Base-by-base conservation (phyloP, 805 yeast genomes). In the Saccharomycopsis sp. region DNA sequence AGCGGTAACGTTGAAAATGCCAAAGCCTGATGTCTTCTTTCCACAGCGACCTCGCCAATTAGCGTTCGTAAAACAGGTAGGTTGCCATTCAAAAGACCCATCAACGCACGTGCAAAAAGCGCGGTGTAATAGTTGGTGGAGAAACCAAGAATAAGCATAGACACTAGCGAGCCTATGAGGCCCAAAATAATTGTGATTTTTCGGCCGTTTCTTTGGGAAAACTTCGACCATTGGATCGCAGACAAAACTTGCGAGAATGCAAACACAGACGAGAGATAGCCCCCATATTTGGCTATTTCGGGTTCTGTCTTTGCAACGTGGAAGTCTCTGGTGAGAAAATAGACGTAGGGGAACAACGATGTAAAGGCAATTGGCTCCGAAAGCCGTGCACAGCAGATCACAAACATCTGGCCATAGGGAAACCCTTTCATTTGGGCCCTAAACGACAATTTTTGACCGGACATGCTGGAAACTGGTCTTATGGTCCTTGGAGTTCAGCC, bases 341-440 rank as follows among this genome's bases (percentile, higher is more conserved):
- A 83, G 46, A 82, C 76, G 64, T 83, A 83, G 2, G 88, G 88
- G 65, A 83, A 82, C 37, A 82, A 67, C 2, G 86, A 81, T 2
- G 87, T 80, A 71, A 82, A 83, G 1, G 86, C 80, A 20, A 83
- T 75, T 1, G 88, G 87, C 65, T 83, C 87, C 12, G 82, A 75
- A 60, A 82, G 78, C 57, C 87, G 70, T 53, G 82, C 78, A 29
- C 77, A 61, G 29, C 75, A 70, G 12, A 76, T 65, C 9, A 75
- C 74, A 3, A 65, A 57, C 51, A 75, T 63, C 63, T 83, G 87
- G 65, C 76, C 70, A 65, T 76, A 71, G 16, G 87, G 87, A 64
- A 83, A 81, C 23, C 81, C 86, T 47, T 65, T 69, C 72, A 82
- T 72, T 64, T 79, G 84, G 60, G 81, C 78, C 50, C 73, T 68